A percentile compares a stretch with the other conserved stretches of the same genome.
Conservation (phyloP, 2,329 filamentous ascomycete species). For the Fusarium chaquense region DNA sequence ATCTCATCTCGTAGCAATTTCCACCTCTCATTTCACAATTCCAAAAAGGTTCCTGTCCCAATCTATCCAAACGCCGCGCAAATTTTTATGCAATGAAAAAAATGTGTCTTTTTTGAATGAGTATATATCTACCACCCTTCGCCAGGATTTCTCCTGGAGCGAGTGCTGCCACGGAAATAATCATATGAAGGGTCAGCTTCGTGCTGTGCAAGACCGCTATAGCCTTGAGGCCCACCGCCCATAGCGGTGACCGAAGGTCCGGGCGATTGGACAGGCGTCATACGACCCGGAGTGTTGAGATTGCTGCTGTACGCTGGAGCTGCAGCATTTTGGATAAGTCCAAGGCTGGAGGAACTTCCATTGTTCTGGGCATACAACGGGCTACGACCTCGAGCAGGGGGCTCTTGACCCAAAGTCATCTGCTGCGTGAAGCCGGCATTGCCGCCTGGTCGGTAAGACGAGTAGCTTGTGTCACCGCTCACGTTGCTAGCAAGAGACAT, state of each 20-base stretch:
- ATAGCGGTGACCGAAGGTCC: constrained; percentile 64
- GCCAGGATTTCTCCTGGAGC: constrained; percentile 51
- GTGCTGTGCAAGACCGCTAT: constrained; percentile 68
- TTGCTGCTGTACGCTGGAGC: constrained; percentile 60
- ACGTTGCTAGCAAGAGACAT: constrained; percentile 43
- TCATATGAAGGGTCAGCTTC: constrained; percentile 64
- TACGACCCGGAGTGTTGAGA: constrained; percentile 37
- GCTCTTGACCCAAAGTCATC: constrained; percentile 40
- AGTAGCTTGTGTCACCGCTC: constrained; percentile 50
- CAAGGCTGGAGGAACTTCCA: constrained; percentile 65
- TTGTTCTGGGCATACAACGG: constrained; percentile 65
- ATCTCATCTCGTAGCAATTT: constrained; percentile 27
- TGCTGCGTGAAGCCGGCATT: constrained; percentile 45
- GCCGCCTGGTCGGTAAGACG: constrained; percentile 43
- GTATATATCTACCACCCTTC: constrained; percentile 54
- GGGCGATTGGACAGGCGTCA: constrained; percentile 48
- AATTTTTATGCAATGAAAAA: constrained; percentile 37
- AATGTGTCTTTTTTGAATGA: constrained; percentile 3
- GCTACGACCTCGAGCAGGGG: constrained; percentile 55
- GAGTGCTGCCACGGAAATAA: constrained; percentile 63
- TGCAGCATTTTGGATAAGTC: constrained; percentile 66
- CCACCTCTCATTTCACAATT: constrained; percentile 32
- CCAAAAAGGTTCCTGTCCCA: constrained; percentile 30
- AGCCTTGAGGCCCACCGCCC: constrained; percentile 69
- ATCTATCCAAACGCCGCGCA: constrained; percentile 50